Percentiles rank a stretch among this genome's conserved stretches.
Conservation (phyloP, 768 basidiomycete genomes). For the Boletus sp. region DNA sequence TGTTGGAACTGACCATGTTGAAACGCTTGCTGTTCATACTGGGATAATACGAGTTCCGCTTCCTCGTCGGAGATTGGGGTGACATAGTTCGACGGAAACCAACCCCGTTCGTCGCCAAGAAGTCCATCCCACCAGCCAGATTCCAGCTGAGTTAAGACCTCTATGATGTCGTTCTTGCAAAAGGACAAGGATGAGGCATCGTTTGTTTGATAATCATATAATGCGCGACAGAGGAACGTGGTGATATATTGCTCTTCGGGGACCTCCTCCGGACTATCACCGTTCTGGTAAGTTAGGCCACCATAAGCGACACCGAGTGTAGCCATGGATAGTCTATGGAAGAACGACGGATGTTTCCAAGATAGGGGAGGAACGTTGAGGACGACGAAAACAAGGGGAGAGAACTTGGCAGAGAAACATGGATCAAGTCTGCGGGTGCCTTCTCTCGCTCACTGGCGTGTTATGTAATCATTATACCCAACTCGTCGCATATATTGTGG, state of each 20-base stretch:
- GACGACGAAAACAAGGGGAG: slow-evolving; percentile 10
- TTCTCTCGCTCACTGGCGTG: slow-evolving; percentile 5
- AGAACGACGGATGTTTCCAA: background rate
- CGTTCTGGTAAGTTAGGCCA: slow-evolving; percentile 17
- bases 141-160: slow-evolving; percentile 86
- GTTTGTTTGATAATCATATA: slow-evolving; percentile 88
- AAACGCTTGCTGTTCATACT: slow-evolving; percentile 12
- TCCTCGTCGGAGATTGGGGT: slow-evolving; percentile 73
- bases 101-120: slow-evolving; percentile 84
- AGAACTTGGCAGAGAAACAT: slow-evolving; percentile 15
- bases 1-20: slow-evolving; percentile 16
- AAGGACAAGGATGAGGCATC: slow-evolving; percentile 91
- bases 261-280: slow-evolving; percentile 26
- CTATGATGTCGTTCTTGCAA: slow-evolving; percentile 82
- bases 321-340: slow-evolving; percentile 21
- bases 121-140: slow-evolving; percentile 99
- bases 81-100: slow-evolving; percentile 98
- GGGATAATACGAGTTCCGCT: slow-evolving; percentile 61
- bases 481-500: slow-evolving; percentile 1
- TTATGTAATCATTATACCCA: slow-evolving; percentile 28
- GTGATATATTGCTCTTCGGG: slow-evolving; percentile 58
- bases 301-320: slow-evolving; percentile 23
- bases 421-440: slow-evolving; percentile 10
- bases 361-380: slow-evolving; percentile 1
- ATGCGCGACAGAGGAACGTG: slow-evolving; percentile 84